Evolutionary conservation across 257 asterid species (phyloP).

Genomic region (Solanum appendiculatum): DNA sequence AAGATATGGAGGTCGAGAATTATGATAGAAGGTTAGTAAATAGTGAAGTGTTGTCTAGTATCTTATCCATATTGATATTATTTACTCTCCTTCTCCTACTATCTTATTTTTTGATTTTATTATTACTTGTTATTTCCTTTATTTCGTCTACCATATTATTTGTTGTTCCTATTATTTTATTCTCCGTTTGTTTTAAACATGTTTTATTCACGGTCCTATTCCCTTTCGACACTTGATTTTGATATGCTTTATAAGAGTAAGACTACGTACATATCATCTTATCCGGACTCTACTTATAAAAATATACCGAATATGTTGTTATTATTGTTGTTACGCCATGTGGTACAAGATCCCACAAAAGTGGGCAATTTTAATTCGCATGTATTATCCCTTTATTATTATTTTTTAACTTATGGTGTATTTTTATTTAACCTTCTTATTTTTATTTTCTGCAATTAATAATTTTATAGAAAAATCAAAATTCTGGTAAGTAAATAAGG

Average conservation of each 20-base stretch:
- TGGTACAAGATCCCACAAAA: not conserved
- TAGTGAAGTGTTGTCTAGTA: not conserved
- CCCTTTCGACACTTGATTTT: not conserved
- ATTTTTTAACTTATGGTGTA: not conserved
- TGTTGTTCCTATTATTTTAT: no score
- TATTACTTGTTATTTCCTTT: not conserved
- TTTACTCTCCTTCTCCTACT: no score
- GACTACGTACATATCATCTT: not conserved
- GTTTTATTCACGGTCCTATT: not conserved
- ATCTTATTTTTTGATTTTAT: no score
- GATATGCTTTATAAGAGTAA: not conserved
- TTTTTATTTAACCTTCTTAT: not conserved
- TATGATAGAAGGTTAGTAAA: not conserved
- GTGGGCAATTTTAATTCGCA: not conserved
- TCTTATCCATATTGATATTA: not conserved
- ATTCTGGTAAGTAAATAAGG: not conserved
- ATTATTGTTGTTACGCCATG: not conserved
- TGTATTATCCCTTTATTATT: not conserved
- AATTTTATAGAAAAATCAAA: not conserved
- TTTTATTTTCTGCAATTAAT: not conserved
- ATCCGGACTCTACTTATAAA: not conserved
- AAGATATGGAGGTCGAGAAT: not conserved
- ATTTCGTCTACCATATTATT: no score
- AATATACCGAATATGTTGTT: not conserved
- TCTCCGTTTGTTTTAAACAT: not conserved